Conservation (phyloP, 805 yeast species). For the Metschnikowia hibisci region DNA sequence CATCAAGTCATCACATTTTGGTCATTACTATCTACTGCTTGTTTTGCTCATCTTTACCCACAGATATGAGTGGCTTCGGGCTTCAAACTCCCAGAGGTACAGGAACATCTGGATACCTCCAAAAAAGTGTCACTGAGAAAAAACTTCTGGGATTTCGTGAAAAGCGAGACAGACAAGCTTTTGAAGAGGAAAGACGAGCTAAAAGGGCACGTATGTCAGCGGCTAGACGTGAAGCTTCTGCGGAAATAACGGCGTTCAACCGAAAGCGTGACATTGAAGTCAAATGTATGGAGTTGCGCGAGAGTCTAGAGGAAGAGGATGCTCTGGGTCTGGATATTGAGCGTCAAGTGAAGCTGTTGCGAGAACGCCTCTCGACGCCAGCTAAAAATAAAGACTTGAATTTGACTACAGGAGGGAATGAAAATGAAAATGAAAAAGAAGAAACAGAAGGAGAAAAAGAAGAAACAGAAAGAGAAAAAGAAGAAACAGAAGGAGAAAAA, state of each 20-base stretch:
- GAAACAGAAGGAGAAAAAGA: not conserved
- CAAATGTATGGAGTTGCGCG: constrained; percentile 48
- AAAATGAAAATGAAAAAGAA: not conserved
- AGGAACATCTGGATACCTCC: constrained; percentile 61
- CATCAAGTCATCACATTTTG: not conserved
- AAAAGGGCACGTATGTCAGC: constrained; percentile 11
- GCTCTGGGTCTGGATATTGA: constrained; percentile 30
- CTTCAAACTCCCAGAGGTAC: constrained; percentile 55
- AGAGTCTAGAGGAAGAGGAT: constrained; percentile 47
- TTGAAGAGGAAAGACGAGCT: constrained; percentile 15
- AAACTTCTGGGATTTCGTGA: constrained; percentile 28
- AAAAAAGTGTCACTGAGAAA: constrained; percentile 36
- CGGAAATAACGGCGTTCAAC: constrained; percentile 33
- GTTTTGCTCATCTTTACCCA: too few species aligned
- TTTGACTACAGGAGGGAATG: not conserved
- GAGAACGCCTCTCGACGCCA: not conserved
- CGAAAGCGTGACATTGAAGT: constrained; percentile 39
- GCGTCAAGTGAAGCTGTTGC: not conserved
- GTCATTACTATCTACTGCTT: too few species aligned
- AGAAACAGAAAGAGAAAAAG: too few species aligned
- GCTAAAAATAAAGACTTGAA: not conserved
- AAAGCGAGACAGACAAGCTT: constrained; percentile 18
- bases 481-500: too few species aligned
- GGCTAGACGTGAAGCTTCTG: constrained; percentile 14
- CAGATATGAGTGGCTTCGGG: constrained; percentile 44